Evolutionary conservation across 2,329 filamentous ascomycete species (phyloP).

Genomic region (Plectosphaerella plurivora): DNA sequence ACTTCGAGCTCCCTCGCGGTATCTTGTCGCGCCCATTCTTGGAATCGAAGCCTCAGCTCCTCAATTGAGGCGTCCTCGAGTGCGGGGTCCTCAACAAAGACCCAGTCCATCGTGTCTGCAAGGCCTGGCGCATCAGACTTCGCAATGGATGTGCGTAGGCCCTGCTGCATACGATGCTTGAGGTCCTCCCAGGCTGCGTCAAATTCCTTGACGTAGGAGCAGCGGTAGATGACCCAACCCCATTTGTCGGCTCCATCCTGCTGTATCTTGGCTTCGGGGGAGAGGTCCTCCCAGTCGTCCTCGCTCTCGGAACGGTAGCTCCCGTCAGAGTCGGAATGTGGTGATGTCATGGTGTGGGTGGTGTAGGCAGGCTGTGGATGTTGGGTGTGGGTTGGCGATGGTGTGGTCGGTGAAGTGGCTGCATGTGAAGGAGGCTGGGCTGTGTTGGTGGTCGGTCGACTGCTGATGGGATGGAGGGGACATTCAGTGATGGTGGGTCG

Average conservation of each 20-base stretch:
- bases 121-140: constrained; percentile 9
- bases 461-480: too few relatives aligned
- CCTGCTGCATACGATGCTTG: neutral
- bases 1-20: neutral
- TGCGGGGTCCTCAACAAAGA: constrained; percentile 11
- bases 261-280: neutral
- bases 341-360: too few relatives aligned
- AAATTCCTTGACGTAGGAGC: neutral
- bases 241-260: neutral
- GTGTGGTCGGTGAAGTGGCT: too few relatives aligned
- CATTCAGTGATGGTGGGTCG: too few relatives aligned
- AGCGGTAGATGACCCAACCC: neutral
- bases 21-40: constrained; percentile 4
- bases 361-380: too few relatives aligned
- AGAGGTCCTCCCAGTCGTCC: neutral
- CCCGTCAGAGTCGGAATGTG: too few relatives aligned
- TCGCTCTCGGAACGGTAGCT: neutral
- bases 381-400: too few relatives aligned
- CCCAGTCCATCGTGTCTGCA: constrained; percentile 8
- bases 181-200: neutral
- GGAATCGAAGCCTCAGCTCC: constrained; percentile 8
- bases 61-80: constrained; percentile 12
- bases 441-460: too few relatives aligned
- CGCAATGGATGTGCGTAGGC: neutral
- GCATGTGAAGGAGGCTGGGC: too few relatives aligned